Percentiles rank a stretch among this genome's conserved stretches.
Evolutionary conservation across 257 asterid species (phyloP).

Genomic region (Nicotiana otophora): DNA sequence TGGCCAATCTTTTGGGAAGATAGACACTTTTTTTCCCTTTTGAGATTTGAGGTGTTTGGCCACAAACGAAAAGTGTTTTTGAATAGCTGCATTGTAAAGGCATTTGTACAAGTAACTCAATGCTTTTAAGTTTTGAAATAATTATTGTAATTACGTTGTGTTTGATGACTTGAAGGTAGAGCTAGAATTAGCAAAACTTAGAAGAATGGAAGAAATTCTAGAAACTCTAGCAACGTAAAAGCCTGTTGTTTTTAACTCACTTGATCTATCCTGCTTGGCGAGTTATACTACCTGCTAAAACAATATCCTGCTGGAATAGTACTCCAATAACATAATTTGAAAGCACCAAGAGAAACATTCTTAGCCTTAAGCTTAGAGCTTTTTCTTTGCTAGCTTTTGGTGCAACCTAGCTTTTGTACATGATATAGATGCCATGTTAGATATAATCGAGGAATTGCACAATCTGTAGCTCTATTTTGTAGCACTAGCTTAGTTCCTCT

Average conservation of each 20-base stretch:
- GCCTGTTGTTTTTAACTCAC: not conserved
- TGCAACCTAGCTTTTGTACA: no score
- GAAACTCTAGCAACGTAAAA: not conserved
- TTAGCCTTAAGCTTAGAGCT: no score
- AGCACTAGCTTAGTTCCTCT: no score
- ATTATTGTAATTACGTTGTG: not conserved
- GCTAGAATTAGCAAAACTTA: not conserved
- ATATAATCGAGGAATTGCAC: no score
- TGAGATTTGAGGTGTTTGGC: no score
- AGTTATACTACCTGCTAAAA: not conserved
- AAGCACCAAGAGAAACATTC: no score
- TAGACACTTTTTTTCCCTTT: no score
- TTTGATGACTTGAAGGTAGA: not conserved
- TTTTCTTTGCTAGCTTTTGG: no score
- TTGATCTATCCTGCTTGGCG: not conserved
- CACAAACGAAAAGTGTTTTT: not conserved
- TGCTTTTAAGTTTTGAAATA: not conserved
- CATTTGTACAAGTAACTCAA: not conserved
- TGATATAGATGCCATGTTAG: no score
- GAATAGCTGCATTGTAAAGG: not conserved
- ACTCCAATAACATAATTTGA: not conserved
- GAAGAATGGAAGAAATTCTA: not conserved
- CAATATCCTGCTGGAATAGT: not conserved
- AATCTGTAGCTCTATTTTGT: no score
- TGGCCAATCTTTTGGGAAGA: no score